Base-by-base conservation (phyloP, 2,329 filamentous ascomycete genomes). In the Sarocladium brachiariae region DNA sequence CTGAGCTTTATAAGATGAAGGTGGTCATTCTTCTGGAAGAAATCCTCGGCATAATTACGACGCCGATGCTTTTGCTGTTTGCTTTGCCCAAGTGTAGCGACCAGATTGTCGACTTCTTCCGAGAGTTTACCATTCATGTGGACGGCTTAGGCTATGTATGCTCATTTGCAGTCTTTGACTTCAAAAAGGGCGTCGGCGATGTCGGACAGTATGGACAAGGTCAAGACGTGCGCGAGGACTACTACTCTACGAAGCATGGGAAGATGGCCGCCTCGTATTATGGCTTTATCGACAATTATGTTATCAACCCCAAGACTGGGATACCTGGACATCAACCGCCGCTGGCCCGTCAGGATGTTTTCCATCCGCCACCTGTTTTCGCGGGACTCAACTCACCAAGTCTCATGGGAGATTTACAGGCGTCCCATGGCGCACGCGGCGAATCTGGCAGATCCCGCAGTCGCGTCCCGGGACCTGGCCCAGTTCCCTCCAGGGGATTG, bases 211-310 rank as follows among this genome's bases (percentile, higher is more conserved):
- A 64, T 33, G 68, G 53, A 53, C 64, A 57, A 50, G 65, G 60
- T 55, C 65, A 45, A 4, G 86, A 90, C 63, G 78, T 90, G 9
- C 83, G 93, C 10, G 88, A 93, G 53, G 91, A 96, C 58, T 97
- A 97, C 65, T 97, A 93, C 63, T 84, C 89, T 19, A 89, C 90
- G 9, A 96, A 96, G 63, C 91, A 99, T 61, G 89, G 91, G 55
- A 99, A 99, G 71, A 96, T 99, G 89, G 85, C 93, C n/a, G 88
- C 90, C 14, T 97, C 92, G 0, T 93, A 96, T 64, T 91, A 93
- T 61, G 90, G 91, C 2, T 99, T 99, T 65, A 74, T 96, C 53
- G 90, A 96, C 62, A 91, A 95, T 58, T 99, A 99, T 60, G 81
- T 85, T 13, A 80, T 84, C 46, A 88, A 89, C 59, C 82, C 84